phyloP scores from a whole-genome alignment of 345 rosid species.

The Linum trigynum region DNA sequence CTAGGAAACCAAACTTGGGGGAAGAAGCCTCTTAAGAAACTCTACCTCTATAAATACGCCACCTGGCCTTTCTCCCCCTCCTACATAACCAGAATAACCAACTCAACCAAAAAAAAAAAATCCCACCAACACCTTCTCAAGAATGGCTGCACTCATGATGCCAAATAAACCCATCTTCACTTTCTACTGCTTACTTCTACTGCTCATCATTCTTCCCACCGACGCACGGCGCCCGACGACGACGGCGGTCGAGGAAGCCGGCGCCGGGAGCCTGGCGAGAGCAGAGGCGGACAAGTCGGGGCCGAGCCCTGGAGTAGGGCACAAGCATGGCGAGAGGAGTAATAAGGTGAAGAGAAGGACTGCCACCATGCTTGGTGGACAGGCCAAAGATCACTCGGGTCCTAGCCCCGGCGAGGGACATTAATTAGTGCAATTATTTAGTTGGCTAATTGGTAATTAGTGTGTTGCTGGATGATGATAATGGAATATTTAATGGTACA shows the following conservation, averaged over 20 bases:
- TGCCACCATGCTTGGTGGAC: not conserved
- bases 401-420: slow-evolving; percentile 44
- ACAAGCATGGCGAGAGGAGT: not conserved
- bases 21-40: not conserved
- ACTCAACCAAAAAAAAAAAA: slow-evolving; percentile 12
- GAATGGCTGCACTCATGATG: no score
- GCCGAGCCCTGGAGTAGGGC: slow-evolving; percentile 34
- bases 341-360: not conserved
- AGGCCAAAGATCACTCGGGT: slow-evolving; percentile 20
- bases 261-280: not conserved
- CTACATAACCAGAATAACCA: not conserved
- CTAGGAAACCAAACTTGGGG: not conserved
- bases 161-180: no score
- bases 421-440: not conserved
- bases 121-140: slow-evolving; percentile 2
- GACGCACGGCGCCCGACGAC: slow-evolving; percentile 16
- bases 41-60: slow-evolving; percentile 17
- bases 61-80: no score
- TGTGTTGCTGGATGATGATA: no score
- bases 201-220: slow-evolving; percentile 8
- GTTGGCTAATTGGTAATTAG: no score
- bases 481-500: no score
- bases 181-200: slow-evolving; percentile 14
- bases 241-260: slow-evolving; percentile 4
- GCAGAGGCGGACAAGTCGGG: slow-evolving; percentile 25